Evolutionary conservation across 75 land plant species (phyloP).

Genomic region (Azolla pinnata): DNA sequence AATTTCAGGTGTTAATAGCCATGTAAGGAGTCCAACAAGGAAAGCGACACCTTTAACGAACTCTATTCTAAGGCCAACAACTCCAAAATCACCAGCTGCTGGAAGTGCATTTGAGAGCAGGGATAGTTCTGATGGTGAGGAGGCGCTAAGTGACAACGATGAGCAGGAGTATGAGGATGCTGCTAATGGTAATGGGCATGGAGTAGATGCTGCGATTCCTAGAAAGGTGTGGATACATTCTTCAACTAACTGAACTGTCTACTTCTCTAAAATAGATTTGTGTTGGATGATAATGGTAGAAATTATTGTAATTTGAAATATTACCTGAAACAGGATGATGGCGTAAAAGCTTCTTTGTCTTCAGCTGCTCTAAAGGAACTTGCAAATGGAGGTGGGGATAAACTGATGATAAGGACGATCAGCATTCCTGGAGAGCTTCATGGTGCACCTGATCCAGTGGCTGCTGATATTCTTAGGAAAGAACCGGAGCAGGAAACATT

Average conservation of each 20-base stretch:
- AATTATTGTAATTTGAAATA: too few species aligned
- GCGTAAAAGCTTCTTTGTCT: background rate
- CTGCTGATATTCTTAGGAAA: constrained; percentile 95
- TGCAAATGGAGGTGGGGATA: constrained; percentile 3
- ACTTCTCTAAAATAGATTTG: too few species aligned
- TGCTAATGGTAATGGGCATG: constrained; percentile 27
- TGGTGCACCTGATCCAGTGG: constrained; percentile 88
- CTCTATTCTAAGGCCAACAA: constrained; percentile 39
- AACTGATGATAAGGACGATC: constrained; percentile 54
- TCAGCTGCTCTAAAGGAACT: background rate
- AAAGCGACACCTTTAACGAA: constrained; percentile 26
- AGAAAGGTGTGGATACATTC: background rate
- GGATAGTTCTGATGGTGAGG: constrained; percentile 94
- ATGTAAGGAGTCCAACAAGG: background rate
- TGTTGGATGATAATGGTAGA: too few species aligned
- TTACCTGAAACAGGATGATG: constrained; percentile 1
- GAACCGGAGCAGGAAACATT: constrained; percentile 98
- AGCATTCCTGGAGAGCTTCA: constrained; percentile 94
- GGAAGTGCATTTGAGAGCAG: constrained; percentile 65
- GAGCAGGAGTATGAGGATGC: constrained; percentile 41
- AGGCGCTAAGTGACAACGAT: constrained; percentile 29
- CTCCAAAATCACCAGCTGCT: constrained; percentile 80
- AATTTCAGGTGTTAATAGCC: background rate
- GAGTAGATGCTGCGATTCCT: background rate
- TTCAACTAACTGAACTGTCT: too few species aligned